A percentile compares a stretch with the other conserved stretches of the same genome.
Evolutionary conservation across 129 eudicot species (phyloP).

Genomic region (Oenanthe sinensis): DNA sequence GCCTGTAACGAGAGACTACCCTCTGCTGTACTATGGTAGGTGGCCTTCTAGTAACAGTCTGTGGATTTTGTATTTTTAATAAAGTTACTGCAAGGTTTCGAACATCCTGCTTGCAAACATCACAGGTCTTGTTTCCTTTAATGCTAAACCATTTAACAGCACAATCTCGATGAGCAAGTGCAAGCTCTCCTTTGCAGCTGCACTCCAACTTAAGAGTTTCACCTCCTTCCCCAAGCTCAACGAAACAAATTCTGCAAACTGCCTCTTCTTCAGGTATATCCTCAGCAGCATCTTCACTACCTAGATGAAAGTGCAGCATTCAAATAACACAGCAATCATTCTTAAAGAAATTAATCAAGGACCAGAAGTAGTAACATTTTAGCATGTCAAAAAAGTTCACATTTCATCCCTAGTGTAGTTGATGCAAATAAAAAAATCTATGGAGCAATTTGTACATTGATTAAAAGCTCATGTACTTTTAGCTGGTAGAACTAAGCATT

Average conservation of each 20-base stretch:
- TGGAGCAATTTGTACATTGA: background rate
- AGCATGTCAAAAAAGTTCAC: background rate
- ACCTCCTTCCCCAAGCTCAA: constrained; percentile 87
- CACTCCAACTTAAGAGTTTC: constrained; percentile 92
- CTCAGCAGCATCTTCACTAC: constrained; percentile 48
- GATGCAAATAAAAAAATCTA: background rate
- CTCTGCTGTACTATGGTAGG: constrained; percentile 32
- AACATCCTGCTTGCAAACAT: constrained; percentile 88
- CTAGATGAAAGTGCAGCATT: constrained; percentile 15
- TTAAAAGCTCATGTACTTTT: background rate
- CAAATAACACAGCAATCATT: constrained; percentile 1
- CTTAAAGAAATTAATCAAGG: background rate
- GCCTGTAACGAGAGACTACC: constrained; percentile 65
- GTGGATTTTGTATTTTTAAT: constrained; percentile 51
- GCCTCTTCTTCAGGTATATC: constrained; percentile 99
- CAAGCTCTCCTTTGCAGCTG: constrained; percentile 99
- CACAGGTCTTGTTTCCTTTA: constrained; percentile 92
- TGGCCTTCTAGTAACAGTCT: constrained; percentile 24
- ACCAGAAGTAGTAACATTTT: background rate
- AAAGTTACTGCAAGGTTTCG: constrained; percentile 79
- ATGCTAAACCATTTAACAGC: constrained; percentile 95
- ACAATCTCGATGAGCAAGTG: constrained; percentile 92
- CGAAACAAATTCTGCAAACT: constrained; percentile 87
- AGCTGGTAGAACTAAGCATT: background rate
- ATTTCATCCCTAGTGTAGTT: background rate